Percentiles rank a stretch among this genome's conserved stretches.
These are phyloP conservation scores for Trichomonascaceae sp. DNA, from an alignment of 1,139 yeast species.

Conservation along the genomic window DNA sequence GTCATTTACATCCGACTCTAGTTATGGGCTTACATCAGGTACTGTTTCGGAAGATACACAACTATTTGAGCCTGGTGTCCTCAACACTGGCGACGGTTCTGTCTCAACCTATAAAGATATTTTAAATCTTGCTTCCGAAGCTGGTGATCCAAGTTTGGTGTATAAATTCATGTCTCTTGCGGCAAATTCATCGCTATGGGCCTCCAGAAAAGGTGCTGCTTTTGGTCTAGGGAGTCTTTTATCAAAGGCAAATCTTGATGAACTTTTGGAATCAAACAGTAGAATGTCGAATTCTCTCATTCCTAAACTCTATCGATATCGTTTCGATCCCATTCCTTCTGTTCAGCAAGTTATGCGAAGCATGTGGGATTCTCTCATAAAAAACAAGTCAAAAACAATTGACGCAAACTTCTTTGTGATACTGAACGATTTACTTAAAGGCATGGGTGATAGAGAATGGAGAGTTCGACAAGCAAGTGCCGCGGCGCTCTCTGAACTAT, in stretches of 20 bases:
- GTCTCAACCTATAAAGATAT: conserved; percentile 80
- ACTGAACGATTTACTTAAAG: conserved; percentile 54
- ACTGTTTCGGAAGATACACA: conserved; percentile 73
- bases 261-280: conserved; percentile 50
- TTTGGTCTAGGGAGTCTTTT: conserved; percentile 84
- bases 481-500: conserved; percentile 61
- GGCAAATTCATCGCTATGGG: conserved; percentile 83
- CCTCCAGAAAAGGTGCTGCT: conserved; percentile 89
- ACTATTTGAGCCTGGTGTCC: conserved; percentile 73
- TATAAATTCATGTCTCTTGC: conserved; percentile 94
- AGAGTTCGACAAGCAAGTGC: conserved; percentile 88
- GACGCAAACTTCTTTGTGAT: conserved; percentile 52
- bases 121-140: conserved; percentile 79
- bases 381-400: conserved; percentile 54
- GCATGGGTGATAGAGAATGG: conserved; percentile 88
- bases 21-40: conserved; percentile 56
- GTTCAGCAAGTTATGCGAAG: conserved; percentile 82
- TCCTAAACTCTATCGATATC: conserved; percentile 77
- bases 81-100: conserved; percentile 78
- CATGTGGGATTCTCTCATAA: conserved; percentile 74
- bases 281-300: conserved; percentile 55
- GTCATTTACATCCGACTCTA: conserved; percentile 67
- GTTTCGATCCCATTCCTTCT: conserved; percentile 72
- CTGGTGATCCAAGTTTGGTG: conserved; percentile 91
- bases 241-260: conserved; percentile 69